Evolutionary conservation across 73 alveolate genomes (phyloP).

Genomic region (Symbiodinium pilosum): DNA sequence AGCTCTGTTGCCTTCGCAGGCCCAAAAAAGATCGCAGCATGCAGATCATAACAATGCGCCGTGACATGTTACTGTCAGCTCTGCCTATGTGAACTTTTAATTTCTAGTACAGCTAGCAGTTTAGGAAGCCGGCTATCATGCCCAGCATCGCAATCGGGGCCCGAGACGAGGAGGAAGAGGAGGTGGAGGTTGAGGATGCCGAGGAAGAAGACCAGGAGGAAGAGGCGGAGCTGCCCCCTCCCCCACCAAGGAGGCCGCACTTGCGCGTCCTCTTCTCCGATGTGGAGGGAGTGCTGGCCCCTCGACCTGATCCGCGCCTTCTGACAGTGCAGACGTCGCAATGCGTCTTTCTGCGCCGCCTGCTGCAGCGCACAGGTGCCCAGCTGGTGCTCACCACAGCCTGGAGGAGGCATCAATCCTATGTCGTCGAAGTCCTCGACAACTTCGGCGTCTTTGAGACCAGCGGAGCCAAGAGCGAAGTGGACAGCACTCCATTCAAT

Average conservation of each 20-base stretch:
- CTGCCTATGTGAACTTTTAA: too few relatives aligned
- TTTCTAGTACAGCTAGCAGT: too few relatives aligned
- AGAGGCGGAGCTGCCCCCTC: not conserved
- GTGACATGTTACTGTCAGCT: too few relatives aligned
- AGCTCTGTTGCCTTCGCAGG: too few relatives aligned
- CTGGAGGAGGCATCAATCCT: slow-evolving; percentile 69
- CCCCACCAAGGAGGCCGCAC: not conserved
- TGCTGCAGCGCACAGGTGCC: slow-evolving; percentile 44
- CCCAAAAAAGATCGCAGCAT: too few relatives aligned
- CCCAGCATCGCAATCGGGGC: slow-evolving; percentile 59
- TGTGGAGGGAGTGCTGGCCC: not conserved
- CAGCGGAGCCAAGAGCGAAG: not conserved
- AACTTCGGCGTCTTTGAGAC: slow-evolving; percentile 34
- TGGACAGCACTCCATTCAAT: not conserved
- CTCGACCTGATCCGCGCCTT: not conserved
- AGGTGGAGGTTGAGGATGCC: not conserved
- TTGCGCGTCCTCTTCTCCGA: not conserved
- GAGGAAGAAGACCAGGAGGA: not conserved
- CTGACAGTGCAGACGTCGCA: slow-evolving; percentile 8
- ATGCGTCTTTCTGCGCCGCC: slow-evolving; percentile 11
- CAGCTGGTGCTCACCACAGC: slow-evolving; percentile 70
- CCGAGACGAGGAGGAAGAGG: slow-evolving; percentile 12
- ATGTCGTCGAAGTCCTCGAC: slow-evolving; percentile 28
- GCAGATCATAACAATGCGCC: too few relatives aligned
- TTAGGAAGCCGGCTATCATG: slow-evolving; percentile 19